Evolutionary conservation across 768 basidiomycete genomes (phyloP), one percentile per base, ranked within the genome.

Genomic region (Porpolomopsis calyptriformis): DNA sequence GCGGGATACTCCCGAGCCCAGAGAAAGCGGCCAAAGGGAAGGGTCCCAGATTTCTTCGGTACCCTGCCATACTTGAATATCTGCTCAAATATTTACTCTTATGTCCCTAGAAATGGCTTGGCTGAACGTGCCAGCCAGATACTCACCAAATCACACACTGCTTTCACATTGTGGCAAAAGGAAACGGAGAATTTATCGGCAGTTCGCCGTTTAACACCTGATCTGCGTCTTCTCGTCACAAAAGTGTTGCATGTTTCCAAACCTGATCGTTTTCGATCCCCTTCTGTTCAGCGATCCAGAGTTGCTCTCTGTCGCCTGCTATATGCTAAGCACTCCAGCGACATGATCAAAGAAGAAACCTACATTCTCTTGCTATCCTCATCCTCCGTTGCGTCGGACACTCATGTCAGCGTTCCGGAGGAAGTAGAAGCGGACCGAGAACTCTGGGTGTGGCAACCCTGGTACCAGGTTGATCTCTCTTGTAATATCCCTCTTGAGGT

Each of bases 1-100:
- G 76, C n/a, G 80, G 77, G 1, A 53, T 82, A 31, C 68, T 69
- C 49, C 53, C 78, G 44, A 82, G 78, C 58, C 80, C 80, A 0
- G 69, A 75, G 52, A 82, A 80, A 60, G 61, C 61, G 18, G 61
- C 61, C 29, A 34, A 48, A 0, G 66, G 64, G 40, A 71, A 69
- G 55, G 65, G 62, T 22, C 57, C 61, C 24, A 77, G 69, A 51
- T 72, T 72, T 35, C 41, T 70, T 34, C 67, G 74, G 79, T 79
- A 49, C 47, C 16, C 40, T 24, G 24, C 0, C 14, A 8, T 19
- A 27, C 24, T 37, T 23, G 36, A 7, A 7, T 38, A 26, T 29
- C 31, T 10, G n/a, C 10, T 27, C n/a, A 38, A 9, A 6, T 12
- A 20, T 49, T 36, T 46, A 40, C 22, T 25, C 19, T 26, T 43